Evolutionary conservation across 345 rosid genomes (phyloP), one percentile per base, ranked within the genome.

Genomic region (Euclidium syriacum): DNA sequence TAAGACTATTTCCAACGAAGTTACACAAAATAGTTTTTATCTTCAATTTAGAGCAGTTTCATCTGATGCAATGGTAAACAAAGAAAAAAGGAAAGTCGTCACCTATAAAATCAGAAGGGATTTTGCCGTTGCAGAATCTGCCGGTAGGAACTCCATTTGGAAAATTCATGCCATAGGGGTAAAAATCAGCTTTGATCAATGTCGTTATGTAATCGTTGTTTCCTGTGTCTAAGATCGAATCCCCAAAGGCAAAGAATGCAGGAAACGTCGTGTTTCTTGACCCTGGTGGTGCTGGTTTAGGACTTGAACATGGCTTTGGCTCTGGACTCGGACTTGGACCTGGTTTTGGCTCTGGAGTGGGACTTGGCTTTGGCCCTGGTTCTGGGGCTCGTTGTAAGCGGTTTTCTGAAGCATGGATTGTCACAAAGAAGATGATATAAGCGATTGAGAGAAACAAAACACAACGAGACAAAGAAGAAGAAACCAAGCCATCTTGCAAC

Each of bases 191-290:
- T 75, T 72, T 84, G 32, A 49, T 53, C 10, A 74, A 1, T 0
- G 87, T 81, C 4, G 30, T 15, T 14, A 84, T 26, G 19, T 62
- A 2, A 57, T 84, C 74, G 62, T 84, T 84, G 67, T 84, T 84
- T 41, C 87, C 90, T 0, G 90, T 70, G 72, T 84, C 90, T 17
- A 76, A 62, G 14, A 80, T 65, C 1, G 87, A 84, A 62, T 84
- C 85, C 14, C 90, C 85, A 43, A 81, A 81, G 55, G 62, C 76
- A 14, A 84, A 46, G 1, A 55, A 4, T 0, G 87, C 83, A 5
- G 77, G 81, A 54, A 73, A 53, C 10, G 38, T 34, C 8, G 22
- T 65, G 20, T 76, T 72, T n/a, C 38, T 54, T 7, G 10, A 5
- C 53, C 19, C 38, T 58, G 30, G 18, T 64, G 58, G 27, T 14